Evolutionary conservation across 345 rosid genomes (phyloP), one percentile per base, ranked within the genome.

Genomic region (Aquilaria yunnanensis): DNA sequence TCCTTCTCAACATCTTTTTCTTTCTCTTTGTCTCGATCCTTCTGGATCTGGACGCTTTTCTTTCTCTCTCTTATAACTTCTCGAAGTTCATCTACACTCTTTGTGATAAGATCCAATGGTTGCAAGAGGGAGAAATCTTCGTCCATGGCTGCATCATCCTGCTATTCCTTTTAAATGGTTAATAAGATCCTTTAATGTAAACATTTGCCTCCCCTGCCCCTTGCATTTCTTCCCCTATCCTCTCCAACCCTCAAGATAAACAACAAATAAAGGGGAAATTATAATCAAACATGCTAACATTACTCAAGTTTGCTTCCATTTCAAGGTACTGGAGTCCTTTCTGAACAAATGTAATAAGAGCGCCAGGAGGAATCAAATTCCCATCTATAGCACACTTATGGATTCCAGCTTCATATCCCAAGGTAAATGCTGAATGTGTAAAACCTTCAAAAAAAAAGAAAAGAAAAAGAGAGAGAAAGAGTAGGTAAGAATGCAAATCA

Each of bases 61-160:
- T 72, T 88, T 68, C 72, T 90, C n/a, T 88, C 99, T 75, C 70
- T 86, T 47, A 90, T 81, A 71, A 94, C 80, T 59, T 85, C 84
- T 56, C 78, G 88, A 74, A 94, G 68, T 67, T 90, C 91, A 72
- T 71, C 62, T 6, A 90, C 91, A 82, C 90, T 88, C 75, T 90
- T 94, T 43, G 99, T 86, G 10, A 94, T 94, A 59, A 94, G 83
- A 81, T 94, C 99, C 83, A 94, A 72, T 2, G 99, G 99, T 77
- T 94, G 95, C 72, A 94, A 79, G 72, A 94, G 86, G 23, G 96
- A 90, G 80, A 94, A 94, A 79, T 94, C 99, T 72, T 90, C 99
- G 47, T 94, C 98, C 67, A 77, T 77, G 64, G 86, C 97, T 50
- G 67, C 80, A 72, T 90, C 95, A 57, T 77, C 72, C 99, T 94